Percentiles rank a stretch among this genome's conserved stretches.
Evolutionary conservation across 768 basidiomycete genomes (phyloP).

Genomic region (Pleurotus tuoliensis): DNA sequence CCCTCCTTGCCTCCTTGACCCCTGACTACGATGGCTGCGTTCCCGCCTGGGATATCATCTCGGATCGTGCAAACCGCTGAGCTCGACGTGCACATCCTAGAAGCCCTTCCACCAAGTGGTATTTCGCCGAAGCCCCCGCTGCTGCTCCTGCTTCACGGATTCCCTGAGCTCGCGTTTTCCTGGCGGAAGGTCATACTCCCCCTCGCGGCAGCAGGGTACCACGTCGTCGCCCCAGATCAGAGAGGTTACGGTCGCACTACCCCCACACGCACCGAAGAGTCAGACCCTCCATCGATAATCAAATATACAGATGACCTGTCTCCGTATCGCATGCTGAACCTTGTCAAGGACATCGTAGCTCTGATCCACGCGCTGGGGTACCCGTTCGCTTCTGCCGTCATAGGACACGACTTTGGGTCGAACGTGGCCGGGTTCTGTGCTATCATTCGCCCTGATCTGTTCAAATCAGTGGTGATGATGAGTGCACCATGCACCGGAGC

Average conservation of each 20-base stretch:
- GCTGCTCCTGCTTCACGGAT: conserved; percentile 59
- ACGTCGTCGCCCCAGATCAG: conserved; percentile 61
- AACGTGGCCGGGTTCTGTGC: conserved; percentile 48
- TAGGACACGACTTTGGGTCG: conserved; percentile 64
- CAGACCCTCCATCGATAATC: conserved; percentile 15
- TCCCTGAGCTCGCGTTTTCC: conserved; percentile 64
- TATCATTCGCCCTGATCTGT: conserved; percentile 52
- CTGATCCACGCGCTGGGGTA: conserved; percentile 52
- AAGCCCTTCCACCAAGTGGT: conserved; percentile 25
- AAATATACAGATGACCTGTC: conserved; percentile 45
- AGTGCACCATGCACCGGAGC: conserved; percentile 53
- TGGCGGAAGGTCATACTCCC: conserved; percentile 58
- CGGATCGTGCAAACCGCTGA: conserved; percentile 2
- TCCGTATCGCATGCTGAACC: conserved; percentile 47
- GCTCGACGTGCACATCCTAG: conserved; percentile 5
- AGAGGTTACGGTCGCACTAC: conserved; percentile 50
- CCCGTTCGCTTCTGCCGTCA: conserved; percentile 38
- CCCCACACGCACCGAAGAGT: conserved; percentile 9
- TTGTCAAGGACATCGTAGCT: conserved; percentile 46
- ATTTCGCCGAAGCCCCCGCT: conserved; percentile 32
- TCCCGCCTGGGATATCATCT: not conserved
- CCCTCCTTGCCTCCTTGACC: too few relatives aligned
- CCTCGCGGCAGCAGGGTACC: conserved; percentile 46
- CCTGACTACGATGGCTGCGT: not conserved
- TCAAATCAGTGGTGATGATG: conserved; percentile 54